Percentiles rank a stretch among this genome's conserved stretches.
Conservation (phyloP, 768 basidiomycete species). For the Leucogyrophana mollusca region DNA sequence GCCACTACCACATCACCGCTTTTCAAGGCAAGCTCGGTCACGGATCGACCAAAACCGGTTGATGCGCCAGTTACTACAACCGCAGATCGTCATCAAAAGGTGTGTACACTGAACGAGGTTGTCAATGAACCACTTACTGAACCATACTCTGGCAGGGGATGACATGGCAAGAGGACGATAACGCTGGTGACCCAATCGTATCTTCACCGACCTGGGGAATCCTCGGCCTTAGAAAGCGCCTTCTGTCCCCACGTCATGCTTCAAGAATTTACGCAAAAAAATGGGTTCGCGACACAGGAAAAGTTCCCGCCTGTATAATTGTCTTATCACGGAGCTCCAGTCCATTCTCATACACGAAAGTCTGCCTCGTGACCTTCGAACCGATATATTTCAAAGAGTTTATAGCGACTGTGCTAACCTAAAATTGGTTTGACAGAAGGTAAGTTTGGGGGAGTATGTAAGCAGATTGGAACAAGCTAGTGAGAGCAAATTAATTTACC, state of each 20-base stretch:
- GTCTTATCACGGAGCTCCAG: background rate
- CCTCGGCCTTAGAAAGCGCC: background rate
- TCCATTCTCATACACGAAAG: background rate
- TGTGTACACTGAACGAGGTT: background rate
- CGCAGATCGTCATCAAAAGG: background rate
- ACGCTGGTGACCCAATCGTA: conserved; percentile 2
- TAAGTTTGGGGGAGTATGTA: too few species aligned
- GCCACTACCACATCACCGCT: conserved; percentile 43
- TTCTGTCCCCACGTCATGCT: background rate
- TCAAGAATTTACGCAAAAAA: background rate
- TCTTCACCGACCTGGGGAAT: background rate
- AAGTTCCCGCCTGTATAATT: background rate
- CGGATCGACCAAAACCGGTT: conserved; percentile 37
- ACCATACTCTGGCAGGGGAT: conserved; percentile 18
- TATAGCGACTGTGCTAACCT: too few species aligned
- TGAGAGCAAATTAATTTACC: too few species aligned
- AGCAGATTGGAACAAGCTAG: too few species aligned
- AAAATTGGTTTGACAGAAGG: too few species aligned
- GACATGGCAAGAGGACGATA: background rate
- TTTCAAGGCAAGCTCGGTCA: conserved; percentile 33
- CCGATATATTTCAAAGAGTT: too few species aligned
- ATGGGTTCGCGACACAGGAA: background rate
- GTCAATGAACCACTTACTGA: conserved; percentile 10
- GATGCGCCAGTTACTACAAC: conserved; percentile 40
- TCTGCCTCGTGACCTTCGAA: background rate